Base-by-base conservation (phyloP, 1,284 basidiomycete genomes). In the Retiboletus flavoniger region DNA sequence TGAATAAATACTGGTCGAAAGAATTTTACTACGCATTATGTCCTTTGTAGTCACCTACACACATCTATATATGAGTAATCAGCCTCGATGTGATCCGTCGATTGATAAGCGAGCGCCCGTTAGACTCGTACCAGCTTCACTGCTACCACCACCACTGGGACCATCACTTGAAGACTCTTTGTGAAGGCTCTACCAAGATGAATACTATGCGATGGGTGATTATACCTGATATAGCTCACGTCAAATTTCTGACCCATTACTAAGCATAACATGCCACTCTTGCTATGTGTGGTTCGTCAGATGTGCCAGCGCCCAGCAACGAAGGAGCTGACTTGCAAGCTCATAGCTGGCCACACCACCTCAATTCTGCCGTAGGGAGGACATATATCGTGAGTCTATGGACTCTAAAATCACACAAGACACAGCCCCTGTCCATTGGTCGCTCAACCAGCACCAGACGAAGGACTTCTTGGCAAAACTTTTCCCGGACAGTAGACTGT, bases 251-350 rank as follows among this genome's bases (percentile, higher is more conserved):
- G 39, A 41, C 21, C 13, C 28, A 19, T 48, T 48, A 49, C 21
- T 49, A 49, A 49, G 47, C 39, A 48, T 17, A 4, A 49, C n/a
- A 49, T 10, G 4, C 43, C 45, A 53, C 51, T 52, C 10, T 9
- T 4, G 7, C n/a, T 43, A 21, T 44, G 50, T 40, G 41, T 16
- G 19, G 41, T 43, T 11, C 19, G 16, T 41, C 26, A 21, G 36
- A 17, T 17, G 17, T 38, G 6, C 39, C 11, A 41, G 36, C 19
- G 13, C 39, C 17, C n/a, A 4, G 31, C 17, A 8, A 10, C 31
- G 6, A n/a, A n/a, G 11, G 13, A 17, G 19, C 14, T 42, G 16
- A 17, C 17, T 7, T 9, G 24, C 8, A 17, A n/a, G 6, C 16
- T 28, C 10, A 38, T 13, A 54, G 52, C n/a, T 54, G 5, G 42